Evolutionary conservation across 1,139 yeast genomes (phyloP), one percentile per base, ranked within the genome.

Genomic region (Hyphopichia wangnamkhiaoensis): DNA sequence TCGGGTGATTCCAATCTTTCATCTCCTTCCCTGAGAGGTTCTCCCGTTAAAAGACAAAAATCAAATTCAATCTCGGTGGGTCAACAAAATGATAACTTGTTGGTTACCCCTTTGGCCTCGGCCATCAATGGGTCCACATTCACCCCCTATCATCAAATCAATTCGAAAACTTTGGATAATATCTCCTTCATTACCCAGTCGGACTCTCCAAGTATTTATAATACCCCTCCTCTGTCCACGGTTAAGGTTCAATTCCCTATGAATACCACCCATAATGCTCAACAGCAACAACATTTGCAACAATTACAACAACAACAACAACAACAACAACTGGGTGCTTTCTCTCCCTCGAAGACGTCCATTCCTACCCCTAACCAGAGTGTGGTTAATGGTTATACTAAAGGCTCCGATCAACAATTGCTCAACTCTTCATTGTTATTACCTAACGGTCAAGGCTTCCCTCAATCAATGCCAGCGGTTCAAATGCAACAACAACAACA

Each of bases 111-210:
- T 2, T 38, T 56, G 7, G 52, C 61, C 2, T 42, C 58, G 2
- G 49, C 50, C 3, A 46, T 46, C 28, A 45, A 44, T 34, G 49
- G 49, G 21, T 39, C 50, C 8, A 38, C 52, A 2, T 48, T 45
- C 40, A 47, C 58, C 5, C 59, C 63, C 13, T 54, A 52, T 34
- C 50, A 48, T 38, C 58, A 49, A 33, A 54, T 68, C 34, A 63
- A 67, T 50, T 40, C 65, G 12, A 65, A 61, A 46, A 57, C 74
- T 5, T 53, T 69, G 53, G 74, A 69, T 36, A 68, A 68, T 39
- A 56, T 69, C 32, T 52, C 63, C 20, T 59, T 49, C 50, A 58
- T 64, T 33, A 64, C 69, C 49, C 36, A 37, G 18, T 41, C 44
- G 3, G 38, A 41, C 35, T 16, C 40, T 35, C 9, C 37, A 29